Evolutionary conservation across 371 early-diverging fungal genomes (phyloP).

Genomic region (Mucor velutinosus): DNA sequence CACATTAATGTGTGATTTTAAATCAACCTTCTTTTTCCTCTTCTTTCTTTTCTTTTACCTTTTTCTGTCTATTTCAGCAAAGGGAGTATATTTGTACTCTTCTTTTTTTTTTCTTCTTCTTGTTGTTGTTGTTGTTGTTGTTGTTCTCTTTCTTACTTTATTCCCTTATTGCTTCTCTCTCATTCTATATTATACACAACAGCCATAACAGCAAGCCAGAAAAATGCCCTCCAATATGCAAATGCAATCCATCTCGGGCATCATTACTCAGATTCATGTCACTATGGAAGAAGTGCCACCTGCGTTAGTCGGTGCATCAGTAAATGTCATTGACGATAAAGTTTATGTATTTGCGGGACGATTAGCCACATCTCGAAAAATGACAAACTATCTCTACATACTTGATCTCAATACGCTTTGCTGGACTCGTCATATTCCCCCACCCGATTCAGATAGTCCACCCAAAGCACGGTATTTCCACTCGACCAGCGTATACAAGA

Average conservation of each 20-base stretch:
- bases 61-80: not conserved
- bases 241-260: slow-evolving; percentile 70
- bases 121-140: too few relatives aligned
- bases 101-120: not conserved
- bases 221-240: slow-evolving; percentile 2
- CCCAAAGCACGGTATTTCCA: slow-evolving; percentile 75
- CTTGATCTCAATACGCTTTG: slow-evolving; percentile 62
- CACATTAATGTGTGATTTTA: not conserved
- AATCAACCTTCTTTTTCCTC: not conserved
- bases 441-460: slow-evolving; percentile 40
- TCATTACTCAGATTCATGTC: slow-evolving; percentile 64
- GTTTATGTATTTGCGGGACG: slow-evolving; percentile 79
- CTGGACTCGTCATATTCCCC: slow-evolving; percentile 59
- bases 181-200: not conserved
- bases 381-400: slow-evolving; percentile 70
- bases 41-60: not conserved
- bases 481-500: slow-evolving; percentile 64
- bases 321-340: slow-evolving; percentile 64
- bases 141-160: not conserved
- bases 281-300: slow-evolving; percentile 79
- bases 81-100: not conserved
- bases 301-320: slow-evolving; percentile 73
- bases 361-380: slow-evolving; percentile 62
- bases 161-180: not conserved
- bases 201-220: not conserved